Evolutionary conservation across 306 rosid genomes (phyloP).

Genomic region (Rosa persica): DNA sequence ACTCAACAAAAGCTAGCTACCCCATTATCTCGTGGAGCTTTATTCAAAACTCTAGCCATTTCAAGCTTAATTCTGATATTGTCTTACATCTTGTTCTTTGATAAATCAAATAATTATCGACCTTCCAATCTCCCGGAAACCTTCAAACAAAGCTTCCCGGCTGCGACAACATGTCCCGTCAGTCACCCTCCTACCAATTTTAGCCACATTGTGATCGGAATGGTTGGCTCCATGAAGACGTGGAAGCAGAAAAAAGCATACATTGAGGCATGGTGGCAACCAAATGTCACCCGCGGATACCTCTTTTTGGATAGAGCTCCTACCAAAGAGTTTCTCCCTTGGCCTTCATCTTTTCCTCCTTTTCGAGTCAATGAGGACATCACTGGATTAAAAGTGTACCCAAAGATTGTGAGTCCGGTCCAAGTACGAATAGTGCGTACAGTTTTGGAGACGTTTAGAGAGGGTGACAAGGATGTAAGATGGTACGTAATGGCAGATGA

Average conservation of each 20-base stretch:
- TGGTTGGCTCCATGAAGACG: constrained; percentile 45
- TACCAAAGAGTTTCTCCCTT: constrained; percentile 31
- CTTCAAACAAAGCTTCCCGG: constrained; percentile 23
- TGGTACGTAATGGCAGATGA: constrained; percentile 60
- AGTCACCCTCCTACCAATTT: constrained; percentile 7
- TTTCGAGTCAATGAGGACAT: constrained; percentile 40
- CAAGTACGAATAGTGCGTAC: constrained; percentile 37
- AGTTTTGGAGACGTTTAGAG: constrained; percentile 29
- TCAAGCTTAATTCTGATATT: constrained; percentile 11
- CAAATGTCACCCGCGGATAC: constrained; percentile 44
- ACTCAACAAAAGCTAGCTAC: constrained; percentile 14
- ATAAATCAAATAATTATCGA: constrained; percentile 21
- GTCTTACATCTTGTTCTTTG: constrained; percentile 25
- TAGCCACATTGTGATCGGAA: constrained; percentile 40
- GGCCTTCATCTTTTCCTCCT: constrained; percentile 43
- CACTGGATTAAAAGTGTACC: not conserved
- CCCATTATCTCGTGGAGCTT: constrained; percentile 13
- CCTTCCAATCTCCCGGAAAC: constrained; percentile 19
- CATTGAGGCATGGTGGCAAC: constrained; percentile 46
- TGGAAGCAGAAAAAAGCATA: constrained; percentile 40
- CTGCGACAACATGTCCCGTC: not conserved
- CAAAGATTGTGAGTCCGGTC: not conserved
- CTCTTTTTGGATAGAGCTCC: constrained; percentile 46
- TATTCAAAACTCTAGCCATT: constrained; percentile 18
- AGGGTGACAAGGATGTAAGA: constrained; percentile 38